Evolutionary conservation across 805 yeast species (phyloP).

Genomic region (Schwanniomyces vanrijiae): DNA sequence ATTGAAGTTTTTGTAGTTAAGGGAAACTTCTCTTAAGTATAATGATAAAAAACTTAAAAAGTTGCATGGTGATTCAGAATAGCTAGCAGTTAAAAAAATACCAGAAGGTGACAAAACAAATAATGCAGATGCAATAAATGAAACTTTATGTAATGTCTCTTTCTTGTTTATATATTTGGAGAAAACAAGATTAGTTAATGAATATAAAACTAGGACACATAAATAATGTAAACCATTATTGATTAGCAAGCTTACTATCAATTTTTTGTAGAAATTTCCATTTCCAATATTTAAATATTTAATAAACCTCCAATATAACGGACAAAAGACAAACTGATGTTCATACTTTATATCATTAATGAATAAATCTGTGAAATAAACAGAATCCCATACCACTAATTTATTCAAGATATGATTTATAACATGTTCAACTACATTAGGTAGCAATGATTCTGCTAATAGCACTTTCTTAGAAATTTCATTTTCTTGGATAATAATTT

Average conservation of each 20-base stretch:
- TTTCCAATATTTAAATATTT: constrained; percentile 15
- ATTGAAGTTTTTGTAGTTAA: constrained; percentile 19
- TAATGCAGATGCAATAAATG: constrained; percentile 37
- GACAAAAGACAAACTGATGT: constrained; percentile 89
- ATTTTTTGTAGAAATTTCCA: constrained; percentile 41
- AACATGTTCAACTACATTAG: constrained; percentile 2
- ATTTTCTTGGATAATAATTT: constrained; percentile 26
- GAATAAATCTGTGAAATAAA: constrained; percentile 66
- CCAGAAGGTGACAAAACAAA: constrained; percentile 77
- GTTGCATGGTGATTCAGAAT: constrained; percentile 75
- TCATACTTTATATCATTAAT: constrained; percentile 58
- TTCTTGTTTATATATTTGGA: constrained; percentile 14
- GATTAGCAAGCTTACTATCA: constrained; percentile 48
- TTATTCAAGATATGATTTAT: constrained; percentile 41
- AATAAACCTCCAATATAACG: constrained; percentile 66
- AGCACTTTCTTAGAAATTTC: background rate
- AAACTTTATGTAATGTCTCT: constrained; percentile 15
- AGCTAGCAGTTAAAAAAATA: constrained; percentile 68
- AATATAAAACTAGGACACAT: constrained; percentile 49
- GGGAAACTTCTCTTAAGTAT: constrained; percentile 43
- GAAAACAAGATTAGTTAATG: constrained; percentile 43
- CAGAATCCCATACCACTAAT: constrained; percentile 82
- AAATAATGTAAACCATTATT: constrained; percentile 54
- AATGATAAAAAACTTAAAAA: constrained; percentile 59
- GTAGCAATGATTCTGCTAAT: constrained; percentile 2